Evolutionary conservation across 257 asterid species (phyloP).

Genomic region (Knoxia roxburghii): DNA sequence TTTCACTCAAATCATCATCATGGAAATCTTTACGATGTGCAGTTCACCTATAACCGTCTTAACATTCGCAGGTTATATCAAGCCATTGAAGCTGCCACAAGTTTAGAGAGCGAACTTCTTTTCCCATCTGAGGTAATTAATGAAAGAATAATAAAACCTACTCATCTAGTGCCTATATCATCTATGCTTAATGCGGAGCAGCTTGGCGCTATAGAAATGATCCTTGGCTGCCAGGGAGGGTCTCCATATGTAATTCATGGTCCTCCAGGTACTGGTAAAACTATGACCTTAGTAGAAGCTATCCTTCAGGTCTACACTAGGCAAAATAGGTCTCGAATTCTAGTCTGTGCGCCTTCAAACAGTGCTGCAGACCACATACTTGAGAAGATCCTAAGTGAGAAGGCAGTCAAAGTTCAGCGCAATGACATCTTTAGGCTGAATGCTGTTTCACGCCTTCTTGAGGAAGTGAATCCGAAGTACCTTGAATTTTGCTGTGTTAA

Average conservation of each 20-base stretch:
- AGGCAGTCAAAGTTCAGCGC: conserved; percentile 25
- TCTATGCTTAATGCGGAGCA: conserved; percentile 63
- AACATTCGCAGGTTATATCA: conserved; percentile 65
- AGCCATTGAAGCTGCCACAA: conserved; percentile 69
- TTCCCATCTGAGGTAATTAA: conserved; percentile 45
- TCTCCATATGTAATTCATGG: conserved; percentile 86
- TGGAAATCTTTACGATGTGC: conserved; percentile 52
- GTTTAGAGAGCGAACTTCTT: conserved; percentile 45
- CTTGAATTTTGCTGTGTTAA: conserved; percentile 52
- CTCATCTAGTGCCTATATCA: conserved; percentile 47
- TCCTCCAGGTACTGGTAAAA: conserved; percentile 98
- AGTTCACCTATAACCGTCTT: conserved; percentile 57
- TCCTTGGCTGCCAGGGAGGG: conserved; percentile 69
- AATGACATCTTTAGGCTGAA: conserved; percentile 67
- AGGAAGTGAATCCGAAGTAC: conserved; percentile 55
- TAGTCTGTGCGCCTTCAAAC: conserved; percentile 95
- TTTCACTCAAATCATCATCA: conserved; percentile 58
- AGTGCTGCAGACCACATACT: conserved; percentile 85
- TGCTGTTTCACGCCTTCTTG: conserved; percentile 63
- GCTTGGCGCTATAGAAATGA: conserved; percentile 53
- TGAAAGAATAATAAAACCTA: conserved; percentile 24
- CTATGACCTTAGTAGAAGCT: conserved; percentile 77
- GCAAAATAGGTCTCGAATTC: conserved; percentile 36
- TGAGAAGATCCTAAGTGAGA: conserved; percentile 47
- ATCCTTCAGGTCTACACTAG: conserved; percentile 56